phyloP scores from a whole-genome alignment of 805 yeast genomes.

The Myxozyma sirexii region DNA sequence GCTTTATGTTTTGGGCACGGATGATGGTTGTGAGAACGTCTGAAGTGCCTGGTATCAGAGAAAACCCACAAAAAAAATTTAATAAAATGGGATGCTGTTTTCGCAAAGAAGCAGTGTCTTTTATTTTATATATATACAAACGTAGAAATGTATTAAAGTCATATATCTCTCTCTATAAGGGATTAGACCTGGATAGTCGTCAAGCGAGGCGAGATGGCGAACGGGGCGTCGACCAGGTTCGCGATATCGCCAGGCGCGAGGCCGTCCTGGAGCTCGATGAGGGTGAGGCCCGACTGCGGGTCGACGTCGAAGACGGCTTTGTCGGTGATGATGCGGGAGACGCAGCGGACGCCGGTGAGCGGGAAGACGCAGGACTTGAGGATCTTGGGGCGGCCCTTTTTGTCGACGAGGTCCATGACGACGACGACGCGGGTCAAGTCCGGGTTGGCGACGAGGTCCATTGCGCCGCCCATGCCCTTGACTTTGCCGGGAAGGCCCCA shows the following conservation, averaged over 20 bases:
- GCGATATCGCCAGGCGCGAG: constrained; percentile 48
- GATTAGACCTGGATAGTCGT: constrained; percentile 15
- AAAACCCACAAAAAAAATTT: background rate
- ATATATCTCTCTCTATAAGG: background rate
- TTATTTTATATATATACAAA: background rate
- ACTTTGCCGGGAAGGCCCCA: constrained; percentile 57
- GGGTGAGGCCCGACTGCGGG: constrained; percentile 44
- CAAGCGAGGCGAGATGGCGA: constrained; percentile 38
- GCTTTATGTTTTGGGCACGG: too few relatives aligned
- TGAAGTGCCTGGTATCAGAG: background rate
- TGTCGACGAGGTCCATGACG: constrained; percentile 53
- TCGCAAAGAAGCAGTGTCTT: too few relatives aligned
- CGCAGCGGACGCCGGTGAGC: constrained; percentile 52
- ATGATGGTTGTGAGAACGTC: too few relatives aligned
- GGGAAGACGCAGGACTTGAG: constrained; percentile 51
- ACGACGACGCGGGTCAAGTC: constrained; percentile 51
- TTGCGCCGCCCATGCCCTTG: constrained; percentile 60
- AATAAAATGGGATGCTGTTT: too few relatives aligned
- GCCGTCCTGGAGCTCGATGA: constrained; percentile 50
- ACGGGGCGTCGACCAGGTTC: constrained; percentile 48
- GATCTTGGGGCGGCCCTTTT: constrained; percentile 52
- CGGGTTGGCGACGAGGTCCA: constrained; percentile 56
- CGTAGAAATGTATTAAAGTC: background rate
- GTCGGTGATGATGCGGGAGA: constrained; percentile 51
- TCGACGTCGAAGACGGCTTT: constrained; percentile 54